Evolutionary conservation across 805 yeast genomes (phyloP), one percentile per base, ranked within the genome.

Genomic region (Ascoidea asiatica): DNA sequence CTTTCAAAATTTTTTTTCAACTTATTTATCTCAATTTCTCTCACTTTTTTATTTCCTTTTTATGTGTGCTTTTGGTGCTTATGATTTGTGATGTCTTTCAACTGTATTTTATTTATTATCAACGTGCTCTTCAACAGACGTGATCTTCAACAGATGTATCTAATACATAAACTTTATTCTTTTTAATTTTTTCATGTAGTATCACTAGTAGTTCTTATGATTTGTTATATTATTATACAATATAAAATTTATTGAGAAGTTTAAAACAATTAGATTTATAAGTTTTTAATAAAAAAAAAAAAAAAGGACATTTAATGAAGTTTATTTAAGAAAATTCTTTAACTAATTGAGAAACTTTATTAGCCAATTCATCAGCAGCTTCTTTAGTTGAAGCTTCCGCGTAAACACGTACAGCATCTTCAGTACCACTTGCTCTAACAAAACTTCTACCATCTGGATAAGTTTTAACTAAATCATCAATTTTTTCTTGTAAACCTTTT

Each of bases 341-440:
- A 29, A 72, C 72, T 7, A 69, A 50, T 21, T 56, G 58, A 40
- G 62, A 59, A 2, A 75, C 75, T 20, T 54, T 53, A 2, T 55
- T 48, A 1, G 73, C 66, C 38, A 82, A 62, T 36, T 61, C 60
- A 19, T 66, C 70, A 21, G 79, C 77, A 20, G 70, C 71, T 8
- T 59, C 63, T 38, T 53, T 54, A 0, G 76, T 71, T 2, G 65
- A 68, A 0, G 96, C 95, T 61, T 92, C 98, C 1, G 95, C 92
- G 53, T 92, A 92, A 5, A 92, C 86, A 53, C 98, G 75, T 1
- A 92, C 97, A 0, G 96, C 97, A 60, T 92, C 94, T 60, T 92
- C 98, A 1, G 98, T 92, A 13, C 98, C 98, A 48, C 95, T 82
- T 7, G 98, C 97, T 53, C 98, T 76, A 2, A 90, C 97, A 62